phyloP scores from a whole-genome alignment of 73 alveolate genomes.

The Paramecium biaurelia region DNA sequence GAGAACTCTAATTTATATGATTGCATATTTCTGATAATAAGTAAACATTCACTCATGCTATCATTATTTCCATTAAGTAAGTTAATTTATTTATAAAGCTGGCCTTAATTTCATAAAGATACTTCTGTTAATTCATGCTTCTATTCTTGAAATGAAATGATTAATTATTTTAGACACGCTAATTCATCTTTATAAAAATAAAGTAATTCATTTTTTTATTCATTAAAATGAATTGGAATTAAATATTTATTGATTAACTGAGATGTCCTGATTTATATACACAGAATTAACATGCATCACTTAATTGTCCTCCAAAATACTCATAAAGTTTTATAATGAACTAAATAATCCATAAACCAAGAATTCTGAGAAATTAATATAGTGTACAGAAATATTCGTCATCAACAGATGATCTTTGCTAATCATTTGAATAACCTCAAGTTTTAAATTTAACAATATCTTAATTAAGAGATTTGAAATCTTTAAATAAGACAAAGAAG shows the following conservation, averaged over 20 bases:
- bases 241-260: background rate
- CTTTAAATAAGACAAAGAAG: background rate
- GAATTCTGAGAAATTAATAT: background rate
- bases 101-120: no score
- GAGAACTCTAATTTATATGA: no score
- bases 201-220: background rate
- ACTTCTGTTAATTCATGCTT: no score
- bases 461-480: background rate
- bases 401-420: background rate
- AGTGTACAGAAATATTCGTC: background rate
- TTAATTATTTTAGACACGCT: background rate
- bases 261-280: background rate
- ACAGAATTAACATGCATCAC: background rate
- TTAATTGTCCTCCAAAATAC: background rate
- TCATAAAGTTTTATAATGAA: background rate
- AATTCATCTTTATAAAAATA: background rate
- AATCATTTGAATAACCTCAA: background rate
- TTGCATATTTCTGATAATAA: no score
- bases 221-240: conserved; percentile 19
- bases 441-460: background rate
- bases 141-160: no score
- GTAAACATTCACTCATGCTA: no score
- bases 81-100: no score
- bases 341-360: background rate
- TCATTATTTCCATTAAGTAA: no score